Base-by-base conservation (phyloP, 371 early-diverging fungal genomes). In the Mortierella sp. region DNA sequence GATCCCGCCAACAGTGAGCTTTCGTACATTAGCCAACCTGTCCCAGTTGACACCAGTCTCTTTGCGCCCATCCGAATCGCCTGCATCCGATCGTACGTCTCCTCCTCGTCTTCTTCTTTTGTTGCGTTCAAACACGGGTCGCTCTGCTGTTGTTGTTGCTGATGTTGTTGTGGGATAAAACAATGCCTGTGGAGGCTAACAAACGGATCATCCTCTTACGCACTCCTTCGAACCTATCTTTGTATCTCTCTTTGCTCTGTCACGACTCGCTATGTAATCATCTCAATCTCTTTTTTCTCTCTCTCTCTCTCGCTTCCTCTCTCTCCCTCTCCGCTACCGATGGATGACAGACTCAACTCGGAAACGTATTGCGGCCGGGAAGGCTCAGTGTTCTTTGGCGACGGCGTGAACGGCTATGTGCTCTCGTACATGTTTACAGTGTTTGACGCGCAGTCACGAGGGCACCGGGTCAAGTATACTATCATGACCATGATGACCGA, bases 371-470 rank as follows among this genome's bases (percentile, higher is more conserved):
- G 93, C 71, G 94, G 94, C 14, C 86, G 92, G 70, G 95, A 95
- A 80, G 95, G 95, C 3, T 92, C 95, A 8, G 92, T 94, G 9
- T 83, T 95, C 73, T 94, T 94, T 92, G 95, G 95, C 34, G 94
- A 95, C 79, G 93, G 94, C 73, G 89, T 90, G 72, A 92, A 93
- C 75, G 95, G 94, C 44, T 93, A 93, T 88, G 92, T 93, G 50
- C 90, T 95, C 87, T 91, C 92, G 64, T 95, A 95, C 78, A 92
- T 94, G 91, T 95, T 95, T 87, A 94, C 92, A 73, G 82, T 95
- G 67, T 88, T 90, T 26, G 95, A 95, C 87, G 90, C 89, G 74
- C 94, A 93, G 79, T 94, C 95, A 26, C 88, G 95, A 74, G 95
- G 95, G 31, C 92, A 91, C 73, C 90, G 91, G 11, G 87, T 94